These are phyloP conservation scores for Oryza meridionalis DNA, from an alignment of 176 grass and related monocot species.

Conservation along the genomic window DNA sequence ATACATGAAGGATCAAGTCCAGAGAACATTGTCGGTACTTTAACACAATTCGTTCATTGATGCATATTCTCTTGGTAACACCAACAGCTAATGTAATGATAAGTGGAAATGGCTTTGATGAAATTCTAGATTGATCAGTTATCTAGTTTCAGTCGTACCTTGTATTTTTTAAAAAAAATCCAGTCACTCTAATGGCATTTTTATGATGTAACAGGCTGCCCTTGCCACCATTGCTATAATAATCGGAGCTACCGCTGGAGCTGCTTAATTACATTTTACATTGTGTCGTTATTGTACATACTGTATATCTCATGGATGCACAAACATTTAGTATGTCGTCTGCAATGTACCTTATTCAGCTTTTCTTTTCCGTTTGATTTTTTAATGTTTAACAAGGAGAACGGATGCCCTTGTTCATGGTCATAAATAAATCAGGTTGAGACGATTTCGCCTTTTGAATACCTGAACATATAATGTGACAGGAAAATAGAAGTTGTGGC, in stretches of 20 bases:
- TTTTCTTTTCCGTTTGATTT: constrained; percentile 23
- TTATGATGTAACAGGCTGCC: constrained; percentile 58
- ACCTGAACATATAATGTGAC: not conserved
- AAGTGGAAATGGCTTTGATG: not conserved
- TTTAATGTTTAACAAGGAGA: constrained; percentile 25
- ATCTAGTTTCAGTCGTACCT: not conserved
- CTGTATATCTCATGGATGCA: constrained; percentile 29
- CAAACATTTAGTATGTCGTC: constrained; percentile 3
- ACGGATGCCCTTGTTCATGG: constrained; percentile 5
- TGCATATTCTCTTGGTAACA: constrained; percentile 18
- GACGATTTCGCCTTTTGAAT: constrained; percentile 5
- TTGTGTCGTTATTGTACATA: constrained; percentile 49
- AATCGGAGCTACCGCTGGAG: constrained; percentile 59
- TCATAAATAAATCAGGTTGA: constrained; percentile 39
- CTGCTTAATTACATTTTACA: constrained; percentile 41
- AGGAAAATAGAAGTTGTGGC: not conserved
- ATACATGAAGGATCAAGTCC: constrained; percentile 2
- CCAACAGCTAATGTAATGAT: constrained; percentile 11
- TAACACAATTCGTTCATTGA: constrained; percentile 10
- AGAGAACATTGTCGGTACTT: not conserved
- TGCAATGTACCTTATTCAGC: constrained; percentile 8
- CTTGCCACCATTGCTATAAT: constrained; percentile 67
- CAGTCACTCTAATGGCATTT: constrained; percentile 25
- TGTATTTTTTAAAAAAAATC: not conserved
- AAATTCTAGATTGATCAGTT: constrained; percentile 10